Conservation (phyloP, 1,139 yeast genomes). For the Hyphopichia khmerensis region DNA sequence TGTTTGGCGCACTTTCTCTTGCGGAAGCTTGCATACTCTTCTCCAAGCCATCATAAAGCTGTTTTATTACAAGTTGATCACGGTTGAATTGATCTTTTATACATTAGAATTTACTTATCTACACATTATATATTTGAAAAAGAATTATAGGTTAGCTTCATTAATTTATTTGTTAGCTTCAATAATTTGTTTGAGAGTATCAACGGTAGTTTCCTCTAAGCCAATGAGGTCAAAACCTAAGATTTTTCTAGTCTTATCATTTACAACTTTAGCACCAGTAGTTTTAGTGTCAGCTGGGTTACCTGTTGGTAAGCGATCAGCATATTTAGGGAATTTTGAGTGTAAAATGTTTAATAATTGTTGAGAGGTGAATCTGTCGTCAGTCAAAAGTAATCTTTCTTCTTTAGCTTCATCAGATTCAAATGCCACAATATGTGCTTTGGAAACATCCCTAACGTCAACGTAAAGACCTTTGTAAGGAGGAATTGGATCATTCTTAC, state of each 20-base stretch:
- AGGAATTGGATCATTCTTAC: constrained; percentile 18
- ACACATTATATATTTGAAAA: too few species aligned
- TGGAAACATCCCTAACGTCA: constrained; percentile 44
- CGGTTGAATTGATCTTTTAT: too few species aligned
- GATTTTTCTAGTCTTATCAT: constrained; percentile 24
- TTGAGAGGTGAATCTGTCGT: constrained; percentile 33
- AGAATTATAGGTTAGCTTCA: too few species aligned
- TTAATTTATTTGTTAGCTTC: constrained; percentile 6
- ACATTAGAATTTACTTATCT: too few species aligned
- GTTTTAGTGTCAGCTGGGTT: constrained; percentile 20
- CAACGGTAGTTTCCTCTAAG: constrained; percentile 33
- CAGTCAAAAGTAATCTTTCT: constrained; percentile 25
- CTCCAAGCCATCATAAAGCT: too few species aligned
- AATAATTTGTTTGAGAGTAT: constrained; percentile 42
- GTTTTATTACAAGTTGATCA: too few species aligned
- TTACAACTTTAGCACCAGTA: constrained; percentile 18
- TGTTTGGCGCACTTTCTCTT: too few species aligned
- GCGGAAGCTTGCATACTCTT: too few species aligned
- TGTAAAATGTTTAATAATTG: constrained; percentile 31
- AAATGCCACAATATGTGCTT: constrained; percentile 32
- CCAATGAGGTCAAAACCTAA: constrained; percentile 28
- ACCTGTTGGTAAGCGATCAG: constrained; percentile 26
- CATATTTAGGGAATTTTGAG: constrained; percentile 24
- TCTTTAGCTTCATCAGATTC: constrained; percentile 21
- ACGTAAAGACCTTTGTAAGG: constrained; percentile 30